Base-by-base conservation (phyloP, 179 eudicot species). In the Beta corolliflora region DNA sequence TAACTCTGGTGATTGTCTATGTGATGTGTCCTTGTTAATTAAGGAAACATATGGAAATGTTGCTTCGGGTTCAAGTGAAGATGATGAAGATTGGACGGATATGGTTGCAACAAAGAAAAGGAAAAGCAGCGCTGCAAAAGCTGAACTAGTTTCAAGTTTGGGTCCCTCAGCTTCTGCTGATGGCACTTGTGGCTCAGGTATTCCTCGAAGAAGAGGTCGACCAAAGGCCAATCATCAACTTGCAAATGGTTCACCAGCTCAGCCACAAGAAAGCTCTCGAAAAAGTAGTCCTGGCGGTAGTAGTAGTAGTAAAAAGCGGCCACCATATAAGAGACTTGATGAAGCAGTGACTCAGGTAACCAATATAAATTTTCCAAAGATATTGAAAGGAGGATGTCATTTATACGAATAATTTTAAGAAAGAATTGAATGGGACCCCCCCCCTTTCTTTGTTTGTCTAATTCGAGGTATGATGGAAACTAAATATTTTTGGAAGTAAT, bases 21-120 rank as follows among this genome's bases (percentile, higher is more conserved):
- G 31, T 69, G 75, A 71, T 80, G 67, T 84, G 41, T 25, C 46
- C 36, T 78, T 73, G 61, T 80, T 31, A 73, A 59, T 84, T 53
- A 79, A 95, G 99, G 99, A 94, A 86, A 86, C 93, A 63, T 94
- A 89, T 88, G 97, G 91, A 79, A 83, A 94, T 80, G 83, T 68
- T 72, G 83, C 92, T 81, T 88, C 93, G 72, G 94, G 92, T 87
- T 89, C 99, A 75, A 94, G 97, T 75, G 99, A 93, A 71, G 99
- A 93, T 76, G 98, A 91, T 85, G 97, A 94, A 79, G 97, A 82
- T 73, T 89, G 91, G 91, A 67, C 56, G 7, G 83, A 81, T 79
- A 76, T 29, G 29, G 79, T 45, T 64, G 70, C 82, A 53, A 67
- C 86, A 48, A 79, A 41, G 53, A 84, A 70, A 55, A 81, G 72